These are phyloP conservation scores for Saccharomycopsis guyanensis DNA, from an alignment of 805 yeast genomes.

Conservation along the genomic window DNA sequence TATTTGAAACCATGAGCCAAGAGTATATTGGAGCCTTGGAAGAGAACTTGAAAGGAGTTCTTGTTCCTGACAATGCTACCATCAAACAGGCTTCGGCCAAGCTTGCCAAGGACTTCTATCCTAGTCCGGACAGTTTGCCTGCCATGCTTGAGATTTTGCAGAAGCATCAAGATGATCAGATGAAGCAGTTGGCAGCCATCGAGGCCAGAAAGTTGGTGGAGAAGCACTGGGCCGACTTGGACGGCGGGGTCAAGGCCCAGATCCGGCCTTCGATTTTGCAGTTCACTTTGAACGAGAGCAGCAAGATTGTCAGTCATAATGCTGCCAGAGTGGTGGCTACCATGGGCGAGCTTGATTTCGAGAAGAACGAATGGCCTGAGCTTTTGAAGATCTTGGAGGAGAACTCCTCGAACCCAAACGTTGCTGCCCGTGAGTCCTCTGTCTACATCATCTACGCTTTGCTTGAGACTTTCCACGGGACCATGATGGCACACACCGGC, in stretches of 20 bases:
- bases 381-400: slow-evolving; percentile 63
- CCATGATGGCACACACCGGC: slow-evolving; percentile 48
- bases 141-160: slow-evolving; percentile 78
- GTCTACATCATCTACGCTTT: slow-evolving; percentile 71
- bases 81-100: slow-evolving; percentile 77
- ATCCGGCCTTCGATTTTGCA: slow-evolving; percentile 64
- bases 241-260: slow-evolving; percentile 42
- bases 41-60: slow-evolving; percentile 68
- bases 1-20: slow-evolving; percentile 46
- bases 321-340: slow-evolving; percentile 84
- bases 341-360: slow-evolving; percentile 72
- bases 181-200: slow-evolving; percentile 91
- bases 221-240: slow-evolving; percentile 53
- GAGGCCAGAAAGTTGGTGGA: slow-evolving; percentile 83
- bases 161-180: slow-evolving; percentile 55
- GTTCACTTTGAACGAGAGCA: slow-evolving; percentile 58
- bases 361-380: slow-evolving; percentile 60
- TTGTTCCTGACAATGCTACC: slow-evolving; percentile 72
- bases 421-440: slow-evolving; percentile 70
- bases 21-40: slow-evolving; percentile 66
- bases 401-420: slow-evolving; percentile 46
- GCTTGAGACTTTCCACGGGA: slow-evolving; percentile 59
- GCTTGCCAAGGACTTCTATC: slow-evolving; percentile 67
- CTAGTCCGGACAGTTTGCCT: slow-evolving; percentile 65
- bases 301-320: slow-evolving; percentile 72